A percentile compares a stretch with the other conserved stretches of the same genome.
Conservation (phyloP, 306 rosid species). For the Glycine tomentella region DNA sequence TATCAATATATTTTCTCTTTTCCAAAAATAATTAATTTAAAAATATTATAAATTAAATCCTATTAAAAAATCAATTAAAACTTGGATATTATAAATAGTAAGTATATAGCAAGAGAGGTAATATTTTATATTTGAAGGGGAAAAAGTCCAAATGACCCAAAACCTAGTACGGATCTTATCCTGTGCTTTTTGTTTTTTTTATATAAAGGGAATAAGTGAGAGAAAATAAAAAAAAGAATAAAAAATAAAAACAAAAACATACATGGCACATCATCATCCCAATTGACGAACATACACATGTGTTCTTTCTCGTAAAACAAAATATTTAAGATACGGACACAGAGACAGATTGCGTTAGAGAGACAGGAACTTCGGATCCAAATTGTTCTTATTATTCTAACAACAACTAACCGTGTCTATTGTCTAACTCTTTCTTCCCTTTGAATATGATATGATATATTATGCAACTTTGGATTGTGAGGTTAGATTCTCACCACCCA, state of each 20-base stretch:
- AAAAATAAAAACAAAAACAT: not conserved
- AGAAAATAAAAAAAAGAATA: not conserved
- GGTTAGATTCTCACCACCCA: conserved; percentile 42
- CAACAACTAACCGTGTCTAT: conserved; percentile 41
- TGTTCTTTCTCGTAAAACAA: conserved; percentile 31
- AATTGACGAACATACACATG: conserved; percentile 2
- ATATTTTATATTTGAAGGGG: too few species aligned
- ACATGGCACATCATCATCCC: conserved; percentile 42
- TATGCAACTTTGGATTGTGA: conserved; percentile 37
- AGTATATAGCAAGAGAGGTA: too few species aligned
- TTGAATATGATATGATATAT: conserved; percentile 12
- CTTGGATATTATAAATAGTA: too few species aligned
- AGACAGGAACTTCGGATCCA: conserved; percentile 69
- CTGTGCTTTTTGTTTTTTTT: too few species aligned
- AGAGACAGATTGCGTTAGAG: conserved; percentile 50
- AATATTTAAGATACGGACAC: conserved; percentile 23
- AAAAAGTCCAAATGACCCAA: too few species aligned
- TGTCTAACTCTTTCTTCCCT: conserved; percentile 38
- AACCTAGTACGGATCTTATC: too few species aligned
- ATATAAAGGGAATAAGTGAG: too few species aligned
- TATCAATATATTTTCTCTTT: too few species aligned
- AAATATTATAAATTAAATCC: too few species aligned
- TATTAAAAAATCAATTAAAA: too few species aligned
- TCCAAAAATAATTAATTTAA: too few species aligned
- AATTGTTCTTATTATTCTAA: conserved; percentile 25